Evolutionary conservation across 495 filamentous ascomycete species (phyloP).

Genomic region (Melanomma pulvis-pyrius): DNA sequence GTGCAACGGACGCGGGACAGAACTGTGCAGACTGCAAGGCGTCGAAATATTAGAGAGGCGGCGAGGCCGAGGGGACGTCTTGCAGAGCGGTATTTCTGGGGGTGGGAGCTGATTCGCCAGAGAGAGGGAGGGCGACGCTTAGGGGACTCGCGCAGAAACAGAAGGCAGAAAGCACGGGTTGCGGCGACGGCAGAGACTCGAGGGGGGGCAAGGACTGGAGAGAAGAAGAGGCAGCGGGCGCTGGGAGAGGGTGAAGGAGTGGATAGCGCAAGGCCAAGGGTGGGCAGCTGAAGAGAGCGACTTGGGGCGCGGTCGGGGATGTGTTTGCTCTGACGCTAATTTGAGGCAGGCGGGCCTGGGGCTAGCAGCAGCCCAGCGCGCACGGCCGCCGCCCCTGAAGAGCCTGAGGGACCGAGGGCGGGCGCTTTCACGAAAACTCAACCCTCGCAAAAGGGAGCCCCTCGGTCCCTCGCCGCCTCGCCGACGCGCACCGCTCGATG

Average conservation of each 20-base stretch:
- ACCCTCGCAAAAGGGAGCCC: too few relatives aligned
- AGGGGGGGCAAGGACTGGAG: neutral
- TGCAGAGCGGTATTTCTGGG: neutral
- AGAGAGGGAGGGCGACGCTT: neutral
- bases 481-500: neutral
- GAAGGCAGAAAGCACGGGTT: neutral
- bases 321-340: neutral
- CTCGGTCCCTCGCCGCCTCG: too few relatives aligned
- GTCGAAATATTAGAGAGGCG: neutral
- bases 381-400: neutral
- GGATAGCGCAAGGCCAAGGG: constrained; percentile 12
- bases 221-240: constrained; percentile 3
- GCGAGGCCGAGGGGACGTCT: neutral
- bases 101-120: neutral
- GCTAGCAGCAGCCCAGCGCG: neutral
- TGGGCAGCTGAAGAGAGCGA: constrained; percentile 22
- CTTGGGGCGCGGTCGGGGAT: neutral
- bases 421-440: too few relatives aligned
- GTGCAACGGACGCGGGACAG: neutral
- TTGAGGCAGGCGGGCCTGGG: neutral
- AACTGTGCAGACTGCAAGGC: neutral
- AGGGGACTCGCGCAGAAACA: constrained; percentile 1
- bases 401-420: too few relatives aligned
- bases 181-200: neutral
- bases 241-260: constrained; percentile 2